Conservation (phyloP, 768 basidiomycete species). For the Leccinum aurantiacum region DNA sequence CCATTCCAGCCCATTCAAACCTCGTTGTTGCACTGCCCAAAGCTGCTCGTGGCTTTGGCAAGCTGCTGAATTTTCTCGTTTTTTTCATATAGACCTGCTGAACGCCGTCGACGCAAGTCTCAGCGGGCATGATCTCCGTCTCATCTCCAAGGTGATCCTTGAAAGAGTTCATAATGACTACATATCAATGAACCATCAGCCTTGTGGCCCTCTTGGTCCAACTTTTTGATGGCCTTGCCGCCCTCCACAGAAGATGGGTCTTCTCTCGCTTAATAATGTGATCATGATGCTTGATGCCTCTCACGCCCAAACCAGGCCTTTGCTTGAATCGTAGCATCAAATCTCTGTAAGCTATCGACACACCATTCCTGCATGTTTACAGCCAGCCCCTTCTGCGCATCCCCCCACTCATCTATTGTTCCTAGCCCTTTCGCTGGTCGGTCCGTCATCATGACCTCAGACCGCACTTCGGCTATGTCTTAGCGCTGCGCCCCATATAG, state of each 20-base stretch:
- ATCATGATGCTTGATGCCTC: conserved; percentile 6
- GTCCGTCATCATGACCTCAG: background rate
- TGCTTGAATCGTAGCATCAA: conserved; percentile 5
- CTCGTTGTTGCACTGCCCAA: background rate
- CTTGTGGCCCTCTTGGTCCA: conserved; percentile 10
- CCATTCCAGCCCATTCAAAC: background rate
- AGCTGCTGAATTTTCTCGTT: background rate
- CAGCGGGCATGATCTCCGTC: background rate
- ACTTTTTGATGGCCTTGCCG: background rate
- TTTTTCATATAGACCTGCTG: background rate
- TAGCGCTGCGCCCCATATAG: background rate
- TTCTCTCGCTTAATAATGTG: conserved; percentile 10
- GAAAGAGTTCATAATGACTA: background rate
- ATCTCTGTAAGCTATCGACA: conserved; percentile 12
- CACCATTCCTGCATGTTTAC: conserved; percentile 26
- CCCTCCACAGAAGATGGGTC: conserved; percentile 4
- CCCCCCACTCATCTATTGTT: background rate
- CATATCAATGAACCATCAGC: conserved; percentile 2
- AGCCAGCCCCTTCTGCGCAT: conserved; percentile 1
- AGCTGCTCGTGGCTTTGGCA: background rate
- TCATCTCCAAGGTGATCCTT: background rate
- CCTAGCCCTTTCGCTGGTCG: background rate
- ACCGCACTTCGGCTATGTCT: background rate
- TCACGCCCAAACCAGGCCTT: conserved; percentile 6
- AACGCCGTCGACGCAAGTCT: background rate